phyloP scores from a whole-genome alignment of 192 early-diverging fungal genomes.

The Diversispora eburnea region DNA sequence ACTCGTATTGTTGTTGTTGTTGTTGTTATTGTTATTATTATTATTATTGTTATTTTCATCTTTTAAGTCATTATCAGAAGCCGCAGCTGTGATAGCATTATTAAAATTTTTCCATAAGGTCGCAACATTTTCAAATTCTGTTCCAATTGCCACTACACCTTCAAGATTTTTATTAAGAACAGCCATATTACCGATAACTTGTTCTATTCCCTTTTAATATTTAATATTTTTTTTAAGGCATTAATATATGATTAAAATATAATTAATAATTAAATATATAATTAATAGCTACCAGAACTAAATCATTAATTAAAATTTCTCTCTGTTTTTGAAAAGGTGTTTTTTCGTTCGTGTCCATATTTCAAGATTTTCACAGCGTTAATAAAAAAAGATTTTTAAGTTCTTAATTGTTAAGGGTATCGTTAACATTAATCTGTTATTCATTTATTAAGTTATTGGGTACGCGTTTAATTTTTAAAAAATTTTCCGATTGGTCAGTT shows the following conservation, averaged over 20 bases:
- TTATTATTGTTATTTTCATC: not conserved
- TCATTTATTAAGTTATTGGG: too few relatives aligned
- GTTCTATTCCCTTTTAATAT: constrained; percentile 36
- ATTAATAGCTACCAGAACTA: not conserved
- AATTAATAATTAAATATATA: not conserved
- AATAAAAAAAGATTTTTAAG: too few relatives aligned
- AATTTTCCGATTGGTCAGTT: too few relatives aligned
- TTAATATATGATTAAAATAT: not conserved
- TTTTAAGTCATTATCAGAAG: constrained; percentile 10
- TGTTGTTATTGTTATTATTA: too few relatives aligned
- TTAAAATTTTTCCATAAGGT: constrained; percentile 51
- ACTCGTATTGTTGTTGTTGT: too few relatives aligned
- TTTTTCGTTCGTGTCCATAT: constrained; percentile 3
- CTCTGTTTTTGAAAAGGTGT: constrained; percentile 6
- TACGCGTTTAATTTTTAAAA: too few relatives aligned
- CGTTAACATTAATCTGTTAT: too few relatives aligned
- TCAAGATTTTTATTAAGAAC: constrained; percentile 51
- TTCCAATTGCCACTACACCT: constrained; percentile 47
- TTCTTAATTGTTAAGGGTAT: too few relatives aligned
- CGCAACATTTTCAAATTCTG: constrained; percentile 50
- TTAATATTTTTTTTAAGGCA: too few relatives aligned
- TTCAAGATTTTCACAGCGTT: too few relatives aligned
- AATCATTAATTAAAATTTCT: constrained; percentile 1
- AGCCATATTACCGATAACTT: constrained; percentile 45
- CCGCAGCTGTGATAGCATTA: constrained; percentile 9